phyloP scores from a whole-genome alignment of 75 land plant species.

The Ceratopteris richardii region DNA sequence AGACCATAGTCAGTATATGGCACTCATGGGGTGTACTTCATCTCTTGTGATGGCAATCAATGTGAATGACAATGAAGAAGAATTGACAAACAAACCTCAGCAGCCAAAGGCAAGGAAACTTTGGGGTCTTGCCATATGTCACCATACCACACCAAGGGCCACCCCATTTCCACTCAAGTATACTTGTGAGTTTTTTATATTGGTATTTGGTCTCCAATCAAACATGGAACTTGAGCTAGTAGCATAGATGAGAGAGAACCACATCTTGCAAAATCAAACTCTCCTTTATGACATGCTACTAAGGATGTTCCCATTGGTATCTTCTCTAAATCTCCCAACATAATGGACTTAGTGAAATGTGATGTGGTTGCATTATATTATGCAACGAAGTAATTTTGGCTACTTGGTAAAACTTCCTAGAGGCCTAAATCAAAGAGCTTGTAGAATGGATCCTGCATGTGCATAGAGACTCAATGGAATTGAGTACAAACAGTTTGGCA shows the following conservation, averaged over 20 bases:
- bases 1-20: constrained; percentile 98
- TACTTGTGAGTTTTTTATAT: constrained; percentile 97
- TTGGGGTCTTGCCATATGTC: constrained; percentile 96
- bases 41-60: constrained; percentile 86
- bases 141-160: constrained; percentile 77
- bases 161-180: constrained; percentile 83
- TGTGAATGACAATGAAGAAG: constrained; percentile 47
- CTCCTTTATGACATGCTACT: constrained; percentile 94
- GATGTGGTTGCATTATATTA: constrained; percentile 92
- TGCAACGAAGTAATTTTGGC: constrained; percentile 61
- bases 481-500: constrained; percentile 14
- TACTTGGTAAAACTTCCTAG: constrained; percentile 76
- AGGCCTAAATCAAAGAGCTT: constrained; percentile 74
- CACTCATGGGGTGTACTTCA: constrained; percentile 93
- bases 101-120: constrained; percentile 39
- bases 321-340: constrained; percentile 84
- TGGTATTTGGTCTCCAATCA: constrained; percentile 89
- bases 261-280: constrained; percentile 77
- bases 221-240: constrained; percentile 94
- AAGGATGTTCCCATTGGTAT: constrained; percentile 75
- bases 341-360: constrained; percentile 94
- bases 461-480: constrained; percentile 73
- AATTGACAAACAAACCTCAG: constrained; percentile 24
- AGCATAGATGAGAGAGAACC: constrained; percentile 75
- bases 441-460: constrained; percentile 70